Base-by-base conservation (phyloP, 306 rosid species). In the Glycine tomentella region DNA sequence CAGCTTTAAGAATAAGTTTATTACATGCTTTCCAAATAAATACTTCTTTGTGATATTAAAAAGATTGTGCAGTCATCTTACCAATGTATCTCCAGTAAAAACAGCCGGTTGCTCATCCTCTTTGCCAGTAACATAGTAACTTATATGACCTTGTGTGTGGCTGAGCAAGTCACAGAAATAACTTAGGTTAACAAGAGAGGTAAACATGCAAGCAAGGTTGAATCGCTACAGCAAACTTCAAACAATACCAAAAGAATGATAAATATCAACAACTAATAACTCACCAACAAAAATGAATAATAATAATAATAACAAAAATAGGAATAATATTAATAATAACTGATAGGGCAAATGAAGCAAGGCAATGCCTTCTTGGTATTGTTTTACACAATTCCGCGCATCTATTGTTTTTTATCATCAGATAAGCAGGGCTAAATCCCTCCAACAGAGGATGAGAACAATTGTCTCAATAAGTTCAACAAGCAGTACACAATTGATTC, bases 1-100 rank as follows among this genome's bases (percentile, higher is more conserved):
- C 40, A 16, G 58, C 69, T 62, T 74, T 74, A 44, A 25, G 31
- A 25, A 25, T 25, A 25, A 25, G 31, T 25, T 25, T 25, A 25
- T 25, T 25, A 25, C 17, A 59, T 72, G 75, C 33, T 59, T 80
- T 66, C 51, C n/a, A 66, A 73, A 58, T 31, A 79, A 58, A 46
- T 58, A 15, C 3, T 7, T 13, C 1, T 64, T 38, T 36, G 16
- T 13, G 49, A 80, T 76, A 45, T 40, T 20, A 40, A 53, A 52
- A 68, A 62, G 15, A 78, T 61, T 55, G 25, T 74, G 12, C 3
- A 40, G 48, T 8, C 55, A 49, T 66, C 92, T 82, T 88, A 95
- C 99, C 91, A 95, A 72, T 63, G 97, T 93, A 87, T 95, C 99
- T 78, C 97, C 99, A 1, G 99, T 95, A 85, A 95, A 95, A 85